Base-by-base conservation (phyloP, 768 basidiomycete species). In the Boletus sensibilis region DNA sequence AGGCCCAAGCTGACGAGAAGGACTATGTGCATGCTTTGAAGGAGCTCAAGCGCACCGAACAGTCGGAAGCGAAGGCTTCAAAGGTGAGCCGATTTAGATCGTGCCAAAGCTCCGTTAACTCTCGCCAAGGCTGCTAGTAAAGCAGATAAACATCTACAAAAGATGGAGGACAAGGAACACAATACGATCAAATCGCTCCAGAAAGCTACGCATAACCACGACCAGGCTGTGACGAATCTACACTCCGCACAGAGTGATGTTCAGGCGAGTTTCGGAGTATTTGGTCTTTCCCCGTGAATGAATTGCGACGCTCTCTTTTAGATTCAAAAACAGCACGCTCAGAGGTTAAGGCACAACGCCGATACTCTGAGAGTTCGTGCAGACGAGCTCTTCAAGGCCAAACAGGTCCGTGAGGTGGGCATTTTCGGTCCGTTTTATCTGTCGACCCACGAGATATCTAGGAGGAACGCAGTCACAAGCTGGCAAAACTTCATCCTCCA, bases 41-140 rank as follows among this genome's bases (percentile, higher is more conserved):
- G 64, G 81, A 84, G 47, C 72, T 88, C 33, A 69, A 72, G 20
- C 71, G 72, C 33, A 74, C 77, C 9, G 84, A 88, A 65, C 85
- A 86, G 73, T 68, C 70, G 14, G 75, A 82, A 53, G 64, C 72
- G 34, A 83, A 82, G 63, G 77, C 79, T 25, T 72, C 77, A 53
- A 86, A 84, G 74, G 83, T 81, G 29, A 56, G 68, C 46, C 20
- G 5, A 8, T 31, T 33, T 41, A 25, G 25, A 25, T 43, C 27
- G 10, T 23, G 12, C 21, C 23, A 33, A 21, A 59, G 39, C 5
- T 41, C n/a, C 40, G 23, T 47, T 39, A 14, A 60, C 47, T 14
- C 41, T 18, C 14, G 25, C 5, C 44, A 64, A 83, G 82, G 70
- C 68, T 5, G 72, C 70, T 21, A 72, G 76, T n/a, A 81, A 82